phyloP scores from a whole-genome alignment of 2,329 filamentous ascomycete species.

The Xylaria arbuscula region DNA sequence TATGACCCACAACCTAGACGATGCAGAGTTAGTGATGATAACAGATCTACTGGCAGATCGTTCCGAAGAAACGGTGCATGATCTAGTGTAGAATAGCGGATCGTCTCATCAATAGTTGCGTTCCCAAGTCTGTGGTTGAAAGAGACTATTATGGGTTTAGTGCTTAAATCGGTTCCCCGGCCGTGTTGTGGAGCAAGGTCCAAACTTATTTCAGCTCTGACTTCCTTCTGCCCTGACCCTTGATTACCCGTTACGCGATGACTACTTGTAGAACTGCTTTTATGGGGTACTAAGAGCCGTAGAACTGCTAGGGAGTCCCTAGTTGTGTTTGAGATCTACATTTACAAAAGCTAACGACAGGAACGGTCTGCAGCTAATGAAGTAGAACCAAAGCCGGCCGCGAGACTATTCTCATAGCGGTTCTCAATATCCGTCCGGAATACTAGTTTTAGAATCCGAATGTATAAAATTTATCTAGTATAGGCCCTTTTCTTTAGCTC shows the following conservation, averaged over 20 bases:
- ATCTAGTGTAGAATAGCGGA: conserved; percentile 13
- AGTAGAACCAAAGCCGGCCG: not conserved
- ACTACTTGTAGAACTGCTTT: not conserved
- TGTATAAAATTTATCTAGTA: not conserved
- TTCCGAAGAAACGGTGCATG: conserved; percentile 11
- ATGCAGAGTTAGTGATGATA: conserved; percentile 4
- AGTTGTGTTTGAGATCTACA: not conserved
- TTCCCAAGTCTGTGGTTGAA: conserved; percentile 7
- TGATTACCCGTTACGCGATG: not conserved
- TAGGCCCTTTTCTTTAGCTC: not conserved
- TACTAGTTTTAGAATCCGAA: not conserved
- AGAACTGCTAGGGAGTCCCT: not conserved
- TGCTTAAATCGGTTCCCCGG: not conserved
- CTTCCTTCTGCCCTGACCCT: conserved; percentile 21
- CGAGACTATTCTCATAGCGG: not conserved
- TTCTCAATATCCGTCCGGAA: not conserved
- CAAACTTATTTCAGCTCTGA: conserved; percentile 2
- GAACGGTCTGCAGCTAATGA: not conserved
- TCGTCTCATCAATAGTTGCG: conserved; percentile 1
- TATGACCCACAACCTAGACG: not conserved
- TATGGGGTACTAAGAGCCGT: not conserved
- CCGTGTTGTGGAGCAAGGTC: conserved; percentile 8
- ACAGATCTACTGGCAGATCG: not conserved
- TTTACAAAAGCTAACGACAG: not conserved
- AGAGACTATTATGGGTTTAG: conserved; percentile 8